Base-by-base conservation (phyloP, 2,329 filamentous ascomycete species). In the Trichothecium sympodiale region DNA sequence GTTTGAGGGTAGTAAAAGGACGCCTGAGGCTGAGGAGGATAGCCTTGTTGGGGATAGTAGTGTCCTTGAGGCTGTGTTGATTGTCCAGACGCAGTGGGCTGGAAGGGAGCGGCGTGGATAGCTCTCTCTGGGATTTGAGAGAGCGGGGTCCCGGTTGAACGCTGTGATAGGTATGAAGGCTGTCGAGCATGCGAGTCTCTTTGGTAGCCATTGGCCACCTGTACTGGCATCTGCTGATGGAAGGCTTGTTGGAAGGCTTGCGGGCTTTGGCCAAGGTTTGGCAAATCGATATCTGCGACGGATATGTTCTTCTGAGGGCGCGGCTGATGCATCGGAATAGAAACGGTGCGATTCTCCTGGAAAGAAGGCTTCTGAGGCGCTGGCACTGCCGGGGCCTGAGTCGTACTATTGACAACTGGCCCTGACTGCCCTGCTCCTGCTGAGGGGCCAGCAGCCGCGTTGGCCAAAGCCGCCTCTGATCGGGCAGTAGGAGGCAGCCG, bases 241-340 rank as follows among this genome's bases (percentile, higher is more conserved):
- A 96, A 95, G 0, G 88, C 84, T 52, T 88, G 84, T 48, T 89
- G 81, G 49, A 94, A 94, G 1, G 86, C 83, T 49, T 85, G 84
- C 29, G 59, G 77, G 62, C 46, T 67, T 48, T 65, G 65, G 35
- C 59, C 53, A 47, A 62, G 69, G 5, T 74, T 77, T 4, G 88
- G 86, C 7, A 83, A 83, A 57, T 96, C 91, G 46, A 96, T 94
- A 49, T 86, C 87, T 38, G 86, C 84, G 39, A 96, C 78, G 8
- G 88, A 95, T 23, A 96, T 85, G 5, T 87, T 72, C 66, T 96
- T 96, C 57, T 96, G 88, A 8, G 91, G 89, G 35, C 85, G 81
- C 38, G 91, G 91, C 55, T 96, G 91, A 54, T 96, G 85, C 78
- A 96, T 94, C 1, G 86, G 74, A 45, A 74, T 64, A 30, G 62